Conservation (phyloP, 768 basidiomycete genomes). For the Boletellus emodensis region DNA sequence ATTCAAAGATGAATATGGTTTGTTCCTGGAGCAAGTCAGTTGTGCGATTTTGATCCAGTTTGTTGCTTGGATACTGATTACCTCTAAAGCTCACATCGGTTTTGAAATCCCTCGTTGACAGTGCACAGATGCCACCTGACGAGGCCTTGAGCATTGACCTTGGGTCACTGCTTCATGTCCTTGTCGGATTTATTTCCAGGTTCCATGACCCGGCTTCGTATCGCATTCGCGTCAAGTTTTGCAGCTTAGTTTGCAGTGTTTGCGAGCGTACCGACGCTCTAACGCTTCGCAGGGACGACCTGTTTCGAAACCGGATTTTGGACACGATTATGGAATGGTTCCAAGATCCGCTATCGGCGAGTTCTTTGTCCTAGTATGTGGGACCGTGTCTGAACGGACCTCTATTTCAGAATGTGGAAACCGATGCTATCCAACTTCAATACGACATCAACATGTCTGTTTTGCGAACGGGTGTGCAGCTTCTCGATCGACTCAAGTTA, state of each 20-base stretch:
- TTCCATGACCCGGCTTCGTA: constrained; percentile 50
- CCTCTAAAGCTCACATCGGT: constrained; percentile 62
- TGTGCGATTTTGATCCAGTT: background rate
- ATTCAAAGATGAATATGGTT: constrained; percentile 32
- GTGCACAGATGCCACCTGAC: constrained; percentile 52
- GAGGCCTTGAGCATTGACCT: constrained; percentile 62
- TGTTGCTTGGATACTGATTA: constrained; percentile 10
- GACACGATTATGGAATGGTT: constrained; percentile 84
- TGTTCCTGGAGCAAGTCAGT: constrained; percentile 74
- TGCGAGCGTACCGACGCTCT: constrained; percentile 60
- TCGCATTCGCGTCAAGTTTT: constrained; percentile 74
- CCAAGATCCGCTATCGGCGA: constrained; percentile 47
- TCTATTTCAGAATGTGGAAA: constrained; percentile 33
- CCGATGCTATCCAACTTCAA: constrained; percentile 37
- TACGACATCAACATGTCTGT: constrained; percentile 72
- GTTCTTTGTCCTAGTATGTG: constrained; percentile 19
- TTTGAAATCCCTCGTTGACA: constrained; percentile 75
- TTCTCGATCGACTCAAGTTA: constrained; percentile 73
- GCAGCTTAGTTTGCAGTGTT: constrained; percentile 63
- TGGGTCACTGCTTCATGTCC: constrained; percentile 51
- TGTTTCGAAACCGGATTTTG: constrained; percentile 64
- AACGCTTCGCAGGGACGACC: constrained; percentile 62
- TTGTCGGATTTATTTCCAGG: constrained; percentile 64
- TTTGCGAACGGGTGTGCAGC: constrained; percentile 67
- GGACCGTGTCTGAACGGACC: background rate